These are phyloP conservation scores for Pythium brachiatum DNA, from an alignment of 352 stramenopile species.

Conservation along the genomic window DNA sequence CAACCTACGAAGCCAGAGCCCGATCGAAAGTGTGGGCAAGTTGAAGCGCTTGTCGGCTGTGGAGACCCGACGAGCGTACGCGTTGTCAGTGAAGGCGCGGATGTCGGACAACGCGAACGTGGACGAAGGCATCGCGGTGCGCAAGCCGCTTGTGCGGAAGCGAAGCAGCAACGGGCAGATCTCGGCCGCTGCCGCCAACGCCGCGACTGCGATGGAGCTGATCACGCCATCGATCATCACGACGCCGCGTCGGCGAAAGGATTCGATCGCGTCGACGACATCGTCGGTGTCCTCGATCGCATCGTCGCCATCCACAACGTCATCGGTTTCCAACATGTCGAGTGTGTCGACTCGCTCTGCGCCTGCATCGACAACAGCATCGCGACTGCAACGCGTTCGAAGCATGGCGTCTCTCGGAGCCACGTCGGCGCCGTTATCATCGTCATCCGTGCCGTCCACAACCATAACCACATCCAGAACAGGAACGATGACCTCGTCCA, in stretches of 20 bases:
- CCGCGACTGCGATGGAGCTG: slow-evolving; percentile 4
- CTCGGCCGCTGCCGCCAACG: neutral
- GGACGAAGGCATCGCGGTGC: slow-evolving; percentile 23
- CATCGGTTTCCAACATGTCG: slow-evolving; percentile 13
- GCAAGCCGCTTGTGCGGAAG: slow-evolving; percentile 20
- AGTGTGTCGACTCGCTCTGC: neutral
- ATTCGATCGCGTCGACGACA: slow-evolving; percentile 24
- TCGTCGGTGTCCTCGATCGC: slow-evolving; percentile 27
- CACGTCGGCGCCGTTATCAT: neutral
- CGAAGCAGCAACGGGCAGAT: slow-evolving; percentile 5
- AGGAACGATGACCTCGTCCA: neutral
- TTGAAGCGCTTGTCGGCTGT: slow-evolving; percentile 30
- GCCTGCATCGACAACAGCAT: neutral
- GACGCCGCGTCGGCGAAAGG: slow-evolving; percentile 11
- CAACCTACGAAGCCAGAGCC: neutral
- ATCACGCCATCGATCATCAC: slow-evolving; percentile 16
- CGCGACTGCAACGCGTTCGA: neutral
- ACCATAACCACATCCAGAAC: neutral
- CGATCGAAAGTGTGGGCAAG: slow-evolving; percentile 18
- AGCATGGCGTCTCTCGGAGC: neutral
- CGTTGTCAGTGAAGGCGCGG: slow-evolving; percentile 34
- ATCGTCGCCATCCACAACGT: slow-evolving; percentile 23
- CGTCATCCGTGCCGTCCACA: slow-evolving; percentile 4
- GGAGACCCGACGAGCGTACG: slow-evolving; percentile 32
- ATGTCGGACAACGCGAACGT: slow-evolving; percentile 32